Evolutionary conservation across 2,329 filamentous ascomycete species (phyloP), one percentile per base, ranked within the genome.

Genomic region (Stachybotrys echinatus): DNA sequence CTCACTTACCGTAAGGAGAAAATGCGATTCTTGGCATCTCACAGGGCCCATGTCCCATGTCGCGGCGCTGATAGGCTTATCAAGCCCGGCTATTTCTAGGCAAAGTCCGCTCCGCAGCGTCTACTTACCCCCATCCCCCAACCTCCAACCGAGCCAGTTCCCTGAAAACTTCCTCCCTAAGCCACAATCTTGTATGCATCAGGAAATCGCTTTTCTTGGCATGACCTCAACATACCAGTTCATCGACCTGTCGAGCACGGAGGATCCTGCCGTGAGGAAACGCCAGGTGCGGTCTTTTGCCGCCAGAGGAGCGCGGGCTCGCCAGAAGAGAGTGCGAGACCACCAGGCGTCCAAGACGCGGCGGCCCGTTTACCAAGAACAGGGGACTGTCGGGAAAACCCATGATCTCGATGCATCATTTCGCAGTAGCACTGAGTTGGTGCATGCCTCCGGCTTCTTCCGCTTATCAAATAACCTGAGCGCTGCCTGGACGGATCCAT

Each of bases 241-340:
- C 43, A 52, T 58, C 23, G 54, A 52, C 10, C 45, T 60, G 14
- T 50, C 55, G 2, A 48, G 54, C 17, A 54, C 58, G 8, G 42
- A 19, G 39, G 54, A 57, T 12, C 49, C 47, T 10, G 46, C 48
- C 6, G 31, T 34, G 0, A 53, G 53, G 48, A 52, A 49, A 17
- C 50, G 44, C 17, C 43, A 52, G 18, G 56, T 61, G 22, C 52
- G 58, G 17, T 55, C 56, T 2, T 58, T 60, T 14, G 58, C 58
- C 2, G 58, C 58, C 8, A 48, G 54, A 5, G 52, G 54, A 40
- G 20, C 43, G n/a, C 45, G 42, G 19, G 50, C 37, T 1, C 52
- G 50, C 14, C 51, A 49, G 7, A 39, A 50, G 45, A 45, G 47
- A 40, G 54, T 58, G 6, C 21, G 48, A n/a, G 19, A 52, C 19